These are phyloP conservation scores for Candida boidinii DNA, from an alignment of 805 yeast species.

Conservation along the genomic window DNA sequence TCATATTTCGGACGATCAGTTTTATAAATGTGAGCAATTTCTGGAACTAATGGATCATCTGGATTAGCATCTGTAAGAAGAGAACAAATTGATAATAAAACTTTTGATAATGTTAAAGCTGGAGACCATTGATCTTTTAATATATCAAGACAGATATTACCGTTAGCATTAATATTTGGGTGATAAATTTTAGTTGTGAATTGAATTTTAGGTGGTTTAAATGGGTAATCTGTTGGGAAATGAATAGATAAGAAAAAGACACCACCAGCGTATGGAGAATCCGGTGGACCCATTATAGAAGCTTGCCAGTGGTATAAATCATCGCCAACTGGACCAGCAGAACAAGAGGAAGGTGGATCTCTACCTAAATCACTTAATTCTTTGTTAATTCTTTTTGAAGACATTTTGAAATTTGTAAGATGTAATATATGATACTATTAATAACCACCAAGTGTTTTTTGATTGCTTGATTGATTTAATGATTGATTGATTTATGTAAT, in stretches of 20 bases:
- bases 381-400: conserved; percentile 91
- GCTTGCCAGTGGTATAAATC: conserved; percentile 99
- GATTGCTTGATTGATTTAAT: too few relatives aligned
- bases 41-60: conserved; percentile 98
- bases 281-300: conserved; percentile 97
- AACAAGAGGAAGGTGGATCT: conserved; percentile 98
- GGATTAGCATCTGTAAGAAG: conserved; percentile 96
- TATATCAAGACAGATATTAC: conserved; percentile 94
- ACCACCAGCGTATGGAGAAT: conserved; percentile 76
- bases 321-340: conserved; percentile 98
- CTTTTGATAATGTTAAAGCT: conserved; percentile 93
- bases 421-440: too few relatives aligned
- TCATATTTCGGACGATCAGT: conserved; percentile 91
- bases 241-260: conserved; percentile 93
- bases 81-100: conserved; percentile 88
- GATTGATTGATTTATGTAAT: too few relatives aligned
- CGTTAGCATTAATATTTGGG: conserved; percentile 93
- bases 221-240: conserved; percentile 98
- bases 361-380: conserved; percentile 94
- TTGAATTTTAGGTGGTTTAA: conserved; percentile 92
- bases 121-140: conserved; percentile 99
- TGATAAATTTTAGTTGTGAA: conserved; percentile 96
- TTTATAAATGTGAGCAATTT: conserved; percentile 93
- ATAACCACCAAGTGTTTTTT: not conserved
- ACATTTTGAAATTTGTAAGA: conserved; percentile 45